Conservation (phyloP, 768 basidiomycete genomes). For the Artomyces pyxidatus region DNA sequence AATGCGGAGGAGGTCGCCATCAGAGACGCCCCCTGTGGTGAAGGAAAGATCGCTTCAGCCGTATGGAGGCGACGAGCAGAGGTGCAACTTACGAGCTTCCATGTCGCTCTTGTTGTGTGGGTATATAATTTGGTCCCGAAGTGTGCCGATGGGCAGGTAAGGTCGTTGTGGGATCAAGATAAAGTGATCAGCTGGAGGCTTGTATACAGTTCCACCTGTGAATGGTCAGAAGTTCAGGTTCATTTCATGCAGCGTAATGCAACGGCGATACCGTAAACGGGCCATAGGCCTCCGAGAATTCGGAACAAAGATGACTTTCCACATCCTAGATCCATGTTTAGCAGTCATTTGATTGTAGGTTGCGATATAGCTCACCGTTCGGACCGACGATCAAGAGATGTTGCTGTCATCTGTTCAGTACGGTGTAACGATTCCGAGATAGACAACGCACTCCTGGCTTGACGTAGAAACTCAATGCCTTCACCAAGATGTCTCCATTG, state of each 20-base stretch:
- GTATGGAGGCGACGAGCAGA: neutral
- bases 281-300: conserved; percentile 96
- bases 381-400: conserved; percentile 91
- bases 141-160: conserved; percentile 87
- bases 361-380: conserved; percentile 48
- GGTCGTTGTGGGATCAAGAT: conserved; percentile 95
- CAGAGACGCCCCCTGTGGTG: conserved; percentile 55
- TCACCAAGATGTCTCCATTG: conserved; percentile 87
- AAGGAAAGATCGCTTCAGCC: neutral
- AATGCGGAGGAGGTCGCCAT: conserved; percentile 64
- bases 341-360: neutral
- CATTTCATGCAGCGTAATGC: too few species aligned
- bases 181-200: conserved; percentile 83
- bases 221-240: too few species aligned
- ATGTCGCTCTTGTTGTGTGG: conserved; percentile 80
- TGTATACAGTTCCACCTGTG: conserved; percentile 68
- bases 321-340: conserved; percentile 41
- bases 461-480: conserved; percentile 79
- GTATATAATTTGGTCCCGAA: conserved; percentile 95
- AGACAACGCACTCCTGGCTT: conserved; percentile 63
- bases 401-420: conserved; percentile 42
- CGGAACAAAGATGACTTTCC: conserved; percentile 91
- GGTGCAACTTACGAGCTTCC: conserved; percentile 46
- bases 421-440: neutral
- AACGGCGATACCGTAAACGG: conserved; percentile 58